Base-by-base conservation (phyloP, 805 yeast species). In the Torulaspora microellipsoides region DNA sequence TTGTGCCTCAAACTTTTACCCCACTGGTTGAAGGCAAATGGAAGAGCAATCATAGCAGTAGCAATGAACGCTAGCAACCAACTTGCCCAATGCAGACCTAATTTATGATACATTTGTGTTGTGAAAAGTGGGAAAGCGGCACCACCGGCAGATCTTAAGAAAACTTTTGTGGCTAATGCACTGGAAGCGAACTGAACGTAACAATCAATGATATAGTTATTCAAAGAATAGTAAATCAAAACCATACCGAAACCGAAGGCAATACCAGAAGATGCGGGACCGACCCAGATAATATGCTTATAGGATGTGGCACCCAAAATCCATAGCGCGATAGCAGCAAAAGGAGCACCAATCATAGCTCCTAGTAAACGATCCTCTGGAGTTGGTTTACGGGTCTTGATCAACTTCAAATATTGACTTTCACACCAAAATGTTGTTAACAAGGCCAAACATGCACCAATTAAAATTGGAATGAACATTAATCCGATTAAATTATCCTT, bases 191-290 rank as follows among this genome's bases (percentile, higher is more conserved):
- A 83, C 58, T 83, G 79, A 41, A 87, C 83, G 66, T 89, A 88
- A 31, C 95, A 84, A 66, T 89, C 96, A 60, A 89, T 86, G 65
- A 89, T 90, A 59, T 90, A 87, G 67, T 85, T 85, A 68, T 85
- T 74, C 54, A 83, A 75, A 4, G 89, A 75, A 61, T 85, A 83
- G 68, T 85, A 86, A 43, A 86, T 76, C 59, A 85, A 70, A 38
- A 85, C 82, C 71, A 86, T 75, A 30, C 90, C 86, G 56, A 78
- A 83, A 8, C 95, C 95, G 55, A 85, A 79, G 1, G 89, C 79
- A 32, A 85, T 67, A 48, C 95, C 96, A 3, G 90, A 76, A 31
- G 85, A 79, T 12, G 82, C 77, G 4, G 95, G 90, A 15, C 78
- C 86, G 62, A 84, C 83, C 90, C 91, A 86, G 41, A 83, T 78